Percentiles rank a stretch among this genome's conserved stretches.
Evolutionary conservation across 2,329 filamentous ascomycete species (phyloP).

Genomic region (Penicillium sp.): DNA sequence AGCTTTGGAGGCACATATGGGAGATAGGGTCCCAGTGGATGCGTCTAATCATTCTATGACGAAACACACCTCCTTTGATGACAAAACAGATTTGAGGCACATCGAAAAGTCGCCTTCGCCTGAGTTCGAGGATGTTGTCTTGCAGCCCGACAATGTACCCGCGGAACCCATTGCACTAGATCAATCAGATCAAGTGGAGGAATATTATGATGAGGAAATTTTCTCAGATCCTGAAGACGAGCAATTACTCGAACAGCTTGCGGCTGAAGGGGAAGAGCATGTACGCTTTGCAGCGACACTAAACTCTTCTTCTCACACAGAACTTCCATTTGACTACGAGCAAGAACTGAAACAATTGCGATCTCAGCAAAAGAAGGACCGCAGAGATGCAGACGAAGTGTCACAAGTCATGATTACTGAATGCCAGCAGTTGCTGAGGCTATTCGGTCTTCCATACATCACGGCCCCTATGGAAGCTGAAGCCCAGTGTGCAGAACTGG

Average conservation of each 20-base stretch:
- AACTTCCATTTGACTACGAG: constrained; percentile 76
- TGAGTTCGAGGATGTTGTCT: constrained; percentile 45
- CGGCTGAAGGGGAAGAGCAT: constrained; percentile 85
- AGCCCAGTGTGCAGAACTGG: constrained; percentile 89
- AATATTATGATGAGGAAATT: constrained; percentile 58
- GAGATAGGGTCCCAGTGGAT: too few relatives aligned
- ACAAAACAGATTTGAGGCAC: too few relatives aligned
- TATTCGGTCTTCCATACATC: constrained; percentile 92
- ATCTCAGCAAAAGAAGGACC: constrained; percentile 91
- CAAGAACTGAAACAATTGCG: constrained; percentile 76
- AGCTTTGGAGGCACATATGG: too few relatives aligned
- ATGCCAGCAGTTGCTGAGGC: constrained; percentile 77
- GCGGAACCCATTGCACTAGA: too few relatives aligned
- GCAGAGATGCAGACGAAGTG: constrained; percentile 90
- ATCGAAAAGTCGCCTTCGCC: too few relatives aligned
- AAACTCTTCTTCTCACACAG: constrained; percentile 65
- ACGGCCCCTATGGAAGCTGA: constrained; percentile 99
- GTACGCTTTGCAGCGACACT: constrained; percentile 81
- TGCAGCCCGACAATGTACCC: too few relatives aligned
- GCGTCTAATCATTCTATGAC: too few relatives aligned
- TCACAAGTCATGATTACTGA: constrained; percentile 91
- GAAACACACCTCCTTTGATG: too few relatives aligned
- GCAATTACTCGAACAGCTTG: constrained; percentile 75
- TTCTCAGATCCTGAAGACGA: constrained; percentile 93
- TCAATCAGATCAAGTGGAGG: constrained; percentile 24